Evolutionary conservation across 2,329 filamentous ascomycete genomes (phyloP).

Genomic region (Sarocladium kiliense): DNA sequence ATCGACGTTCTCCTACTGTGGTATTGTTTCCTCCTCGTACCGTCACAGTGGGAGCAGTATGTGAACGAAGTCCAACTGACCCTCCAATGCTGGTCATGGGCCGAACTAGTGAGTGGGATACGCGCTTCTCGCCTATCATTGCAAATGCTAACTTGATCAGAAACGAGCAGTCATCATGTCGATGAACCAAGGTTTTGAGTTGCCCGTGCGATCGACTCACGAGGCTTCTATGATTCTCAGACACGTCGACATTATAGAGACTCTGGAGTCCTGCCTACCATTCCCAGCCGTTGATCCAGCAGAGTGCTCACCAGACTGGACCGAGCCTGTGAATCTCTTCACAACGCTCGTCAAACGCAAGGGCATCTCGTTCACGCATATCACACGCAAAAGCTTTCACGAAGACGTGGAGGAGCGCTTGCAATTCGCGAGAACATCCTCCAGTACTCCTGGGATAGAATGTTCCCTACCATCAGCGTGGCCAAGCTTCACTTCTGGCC

Average conservation of each 20-base stretch:
- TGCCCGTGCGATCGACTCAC: background rate
- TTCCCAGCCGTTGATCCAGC: background rate
- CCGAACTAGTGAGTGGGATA: too few relatives aligned
- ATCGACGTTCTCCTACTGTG: background rate
- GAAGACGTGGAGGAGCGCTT: background rate
- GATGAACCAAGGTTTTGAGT: background rate
- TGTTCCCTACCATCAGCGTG: background rate
- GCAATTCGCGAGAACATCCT: background rate
- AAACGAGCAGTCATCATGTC: background rate
- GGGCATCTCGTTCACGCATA: background rate
- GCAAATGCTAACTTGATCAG: too few relatives aligned
- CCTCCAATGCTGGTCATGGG: background rate
- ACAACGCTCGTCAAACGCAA: background rate
- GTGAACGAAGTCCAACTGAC: background rate
- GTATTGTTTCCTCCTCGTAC: background rate
- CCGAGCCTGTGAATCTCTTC: background rate
- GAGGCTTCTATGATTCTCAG: background rate
- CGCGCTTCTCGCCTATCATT: too few relatives aligned
- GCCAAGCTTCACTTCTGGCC: background rate
- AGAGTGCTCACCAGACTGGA: background rate
- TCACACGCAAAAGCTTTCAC: background rate
- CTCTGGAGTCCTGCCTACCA: background rate
- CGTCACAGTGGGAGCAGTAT: background rate
- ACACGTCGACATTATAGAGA: background rate
- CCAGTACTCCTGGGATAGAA: background rate